Base-by-base conservation (phyloP, 1,284 basidiomycete species). In the Cystobasidiaceae sp. region DNA sequence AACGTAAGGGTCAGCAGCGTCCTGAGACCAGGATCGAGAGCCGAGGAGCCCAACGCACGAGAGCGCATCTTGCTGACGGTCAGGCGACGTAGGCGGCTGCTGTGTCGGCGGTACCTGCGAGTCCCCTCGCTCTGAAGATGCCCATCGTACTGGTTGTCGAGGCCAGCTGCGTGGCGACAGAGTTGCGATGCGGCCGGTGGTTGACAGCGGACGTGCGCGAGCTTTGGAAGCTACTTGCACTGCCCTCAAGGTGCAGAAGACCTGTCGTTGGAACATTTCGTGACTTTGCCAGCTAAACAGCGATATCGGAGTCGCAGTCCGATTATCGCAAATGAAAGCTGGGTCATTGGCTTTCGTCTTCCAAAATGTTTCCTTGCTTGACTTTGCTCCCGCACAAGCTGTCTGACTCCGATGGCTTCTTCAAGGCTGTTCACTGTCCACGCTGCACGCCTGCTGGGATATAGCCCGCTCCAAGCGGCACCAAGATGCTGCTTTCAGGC, bases 81-180 rank as follows among this genome's bases (percentile, higher is more conserved):
- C 54, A 4, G 61, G 61, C 11, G 61, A 64, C 28, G 61, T 64
- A 30, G 39, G 45, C 3, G 61, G 61, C 44, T 64, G 61, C 52
- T 66, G 49, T 9, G 48, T 57, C 33, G 45, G 41, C 17, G 43
- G 30, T 11, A 50, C 46, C 15, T 30, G 52, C 23, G 60, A 45
- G 6, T 66, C 27, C 15, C 25, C 56, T 25, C 37, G 54, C 41
- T 52, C 34, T 28, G 60, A 56, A 17, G 61, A n/a, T 56, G 54
- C 37, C 43, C 54, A 63, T n/a, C 43, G 46, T 43, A 34, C 9
- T 21, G 52, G 54, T 28, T 48, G 37, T 28, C 39, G 27, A 27
- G 54, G 27, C 30, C 3, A 15, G 44, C 49, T 19, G 19, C 57
- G 58, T 60, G 41, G 57, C 60, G 60, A 15, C 19, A 27, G 30